phyloP scores from a whole-genome alignment of 1,284 basidiomycete species.

The Ustilago crameri region DNA sequence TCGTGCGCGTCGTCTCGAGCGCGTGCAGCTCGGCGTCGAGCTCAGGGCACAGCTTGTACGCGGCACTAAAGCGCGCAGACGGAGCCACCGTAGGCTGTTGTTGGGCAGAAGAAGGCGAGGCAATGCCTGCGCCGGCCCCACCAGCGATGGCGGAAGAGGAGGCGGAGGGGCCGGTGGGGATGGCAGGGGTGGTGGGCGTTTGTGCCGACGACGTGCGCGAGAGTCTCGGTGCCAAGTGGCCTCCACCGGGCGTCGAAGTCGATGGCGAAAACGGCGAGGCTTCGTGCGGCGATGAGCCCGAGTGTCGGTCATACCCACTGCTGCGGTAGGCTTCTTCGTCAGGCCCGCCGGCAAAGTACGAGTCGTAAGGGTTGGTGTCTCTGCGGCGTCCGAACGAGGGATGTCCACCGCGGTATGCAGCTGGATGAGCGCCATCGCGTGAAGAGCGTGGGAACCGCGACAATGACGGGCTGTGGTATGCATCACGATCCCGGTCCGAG shows the following conservation, averaged over 20 bases:
- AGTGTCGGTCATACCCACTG: slow-evolving; percentile 4
- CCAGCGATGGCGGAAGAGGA: slow-evolving; percentile 1
- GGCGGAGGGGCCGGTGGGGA: slow-evolving; percentile 10
- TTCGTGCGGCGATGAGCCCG: slow-evolving; percentile 33
- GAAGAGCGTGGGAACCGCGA: slow-evolving; percentile 11
- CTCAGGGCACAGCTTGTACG: slow-evolving; percentile 23
- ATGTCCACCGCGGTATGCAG: slow-evolving; percentile 29
- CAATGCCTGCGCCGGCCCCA: no score
- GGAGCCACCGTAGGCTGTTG: background rate
- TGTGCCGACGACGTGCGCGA: slow-evolving; percentile 42
- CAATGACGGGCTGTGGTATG: slow-evolving; percentile 21
- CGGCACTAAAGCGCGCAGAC: slow-evolving; percentile 16
- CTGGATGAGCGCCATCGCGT: slow-evolving; percentile 16
- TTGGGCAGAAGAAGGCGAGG: slow-evolving; percentile 13
- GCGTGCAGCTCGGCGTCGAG: slow-evolving; percentile 33
- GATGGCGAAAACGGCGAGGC: slow-evolving; percentile 32
- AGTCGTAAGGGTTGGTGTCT: slow-evolving; percentile 35
- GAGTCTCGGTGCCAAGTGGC: slow-evolving; percentile 15
- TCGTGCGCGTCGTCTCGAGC: slow-evolving; percentile 12
- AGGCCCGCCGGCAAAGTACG: background rate
- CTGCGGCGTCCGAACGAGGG: slow-evolving; percentile 23
- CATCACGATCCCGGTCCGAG: slow-evolving; percentile 22
- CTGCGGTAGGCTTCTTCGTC: slow-evolving; percentile 14
- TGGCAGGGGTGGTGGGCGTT: slow-evolving; percentile 13
- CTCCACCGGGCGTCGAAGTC: slow-evolving; percentile 7